phyloP scores from a whole-genome alignment of 768 basidiomycete genomes.

The Calvatia gigantea region DNA sequence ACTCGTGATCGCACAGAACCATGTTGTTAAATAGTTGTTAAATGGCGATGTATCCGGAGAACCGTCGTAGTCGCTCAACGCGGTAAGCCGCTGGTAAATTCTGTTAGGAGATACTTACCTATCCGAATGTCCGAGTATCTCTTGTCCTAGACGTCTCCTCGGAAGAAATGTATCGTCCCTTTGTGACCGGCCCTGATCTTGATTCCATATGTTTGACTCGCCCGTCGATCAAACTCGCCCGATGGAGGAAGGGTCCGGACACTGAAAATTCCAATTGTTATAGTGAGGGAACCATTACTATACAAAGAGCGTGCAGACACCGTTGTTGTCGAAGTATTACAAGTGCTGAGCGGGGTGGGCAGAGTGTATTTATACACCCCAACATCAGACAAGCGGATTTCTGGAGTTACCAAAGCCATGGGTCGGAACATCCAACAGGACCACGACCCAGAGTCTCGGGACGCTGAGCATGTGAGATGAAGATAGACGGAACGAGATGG shows the following conservation, averaged over 20 bases:
- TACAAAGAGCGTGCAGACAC: not conserved
- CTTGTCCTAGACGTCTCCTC: not conserved
- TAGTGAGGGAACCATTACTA: not conserved
- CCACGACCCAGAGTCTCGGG: constrained; percentile 5
- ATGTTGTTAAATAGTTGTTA: no score
- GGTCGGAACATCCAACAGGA: constrained; percentile 1
- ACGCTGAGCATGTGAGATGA: not conserved
- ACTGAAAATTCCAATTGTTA: no score
- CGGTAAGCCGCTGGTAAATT: not conserved
- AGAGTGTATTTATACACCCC: not conserved
- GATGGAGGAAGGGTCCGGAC: no score
- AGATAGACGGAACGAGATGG: not conserved
- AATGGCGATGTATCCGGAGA: no score
- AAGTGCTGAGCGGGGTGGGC: not conserved
- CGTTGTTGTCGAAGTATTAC: not conserved
- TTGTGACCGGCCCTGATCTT: no score
- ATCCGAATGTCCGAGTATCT: not conserved
- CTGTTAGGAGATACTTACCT: not conserved
- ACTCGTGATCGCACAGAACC: not conserved
- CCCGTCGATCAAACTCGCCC: no score
- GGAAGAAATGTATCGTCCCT: no score
- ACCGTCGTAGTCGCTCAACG: not conserved
- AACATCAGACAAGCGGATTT: not conserved
- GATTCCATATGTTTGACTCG: no score
- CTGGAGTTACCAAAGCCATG: constrained; percentile 9